These are phyloP conservation scores for Aspergillus pseudoglaucus DNA, from an alignment of 2,329 filamentous ascomycete species.

Conservation along the genomic window DNA sequence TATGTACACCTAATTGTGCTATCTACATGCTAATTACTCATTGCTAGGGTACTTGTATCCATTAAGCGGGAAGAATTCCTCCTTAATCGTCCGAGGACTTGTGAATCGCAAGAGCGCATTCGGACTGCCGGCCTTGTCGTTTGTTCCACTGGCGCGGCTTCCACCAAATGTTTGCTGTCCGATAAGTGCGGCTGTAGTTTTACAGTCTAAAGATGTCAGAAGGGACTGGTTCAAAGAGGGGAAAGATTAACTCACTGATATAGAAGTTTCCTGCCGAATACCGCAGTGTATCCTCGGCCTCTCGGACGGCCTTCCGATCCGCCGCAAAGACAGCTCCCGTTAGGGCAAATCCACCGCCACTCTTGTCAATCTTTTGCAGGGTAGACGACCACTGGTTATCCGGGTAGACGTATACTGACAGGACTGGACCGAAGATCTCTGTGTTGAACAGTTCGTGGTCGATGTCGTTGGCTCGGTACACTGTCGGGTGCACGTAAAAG, in stretches of 20 bases:
- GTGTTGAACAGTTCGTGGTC: constrained; percentile 64
- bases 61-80: constrained; percentile 60
- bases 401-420: constrained; percentile 69
- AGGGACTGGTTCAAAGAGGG: neutral
- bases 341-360: constrained; percentile 29
- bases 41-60: constrained; percentile 64
- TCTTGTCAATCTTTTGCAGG: constrained; percentile 40
- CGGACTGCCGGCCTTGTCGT: constrained; percentile 63
- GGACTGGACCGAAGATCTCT: constrained; percentile 74
- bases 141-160: constrained; percentile 62
- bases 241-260: constrained; percentile 24
- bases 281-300: constrained; percentile 32
- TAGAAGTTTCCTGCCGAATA: constrained; percentile 38
- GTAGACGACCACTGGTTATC: constrained; percentile 57
- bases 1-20: neutral
- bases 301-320: constrained; percentile 28
- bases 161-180: constrained; percentile 68
- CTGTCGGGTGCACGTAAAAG: constrained; percentile 73
- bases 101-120: constrained; percentile 58
- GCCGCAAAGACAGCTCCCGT: constrained; percentile 36
- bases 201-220: constrained; percentile 21
- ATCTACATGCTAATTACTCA: constrained; percentile 12
- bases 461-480: constrained; percentile 66
- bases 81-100: constrained; percentile 61
- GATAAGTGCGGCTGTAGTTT: constrained; percentile 62